These are phyloP conservation scores for Lipomyces yamadae DNA, from an alignment of 805 yeast species.

Conservation along the genomic window DNA sequence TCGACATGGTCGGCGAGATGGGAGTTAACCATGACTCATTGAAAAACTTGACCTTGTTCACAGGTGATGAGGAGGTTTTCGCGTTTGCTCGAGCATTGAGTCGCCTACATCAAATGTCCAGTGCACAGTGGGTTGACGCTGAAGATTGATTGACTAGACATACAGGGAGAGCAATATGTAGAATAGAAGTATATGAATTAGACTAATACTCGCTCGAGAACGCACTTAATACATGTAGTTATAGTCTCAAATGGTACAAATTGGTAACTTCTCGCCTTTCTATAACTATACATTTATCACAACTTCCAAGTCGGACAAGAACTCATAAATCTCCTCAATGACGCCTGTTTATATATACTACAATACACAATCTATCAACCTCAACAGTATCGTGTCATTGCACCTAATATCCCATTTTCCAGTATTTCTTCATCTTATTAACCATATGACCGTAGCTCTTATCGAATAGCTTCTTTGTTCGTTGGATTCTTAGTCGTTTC, in stretches of 20 bases:
- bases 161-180: background rate
- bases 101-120: slow-evolving; percentile 90
- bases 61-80: slow-evolving; percentile 91
- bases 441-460: slow-evolving; percentile 14
- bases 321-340: background rate
- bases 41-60: slow-evolving; percentile 53
- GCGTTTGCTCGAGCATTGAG: slow-evolving; percentile 96
- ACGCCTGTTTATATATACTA: background rate
- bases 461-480: slow-evolving; percentile 8
- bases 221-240: background rate
- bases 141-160: slow-evolving; percentile 5
- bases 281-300: background rate
- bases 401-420: slow-evolving; percentile 31
- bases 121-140: slow-evolving; percentile 83
- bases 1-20: slow-evolving; percentile 56
- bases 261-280: background rate
- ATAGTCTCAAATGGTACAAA: background rate
- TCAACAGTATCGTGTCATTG: background rate
- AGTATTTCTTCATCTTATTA: slow-evolving; percentile 13
- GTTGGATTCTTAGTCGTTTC: slow-evolving; percentile 16
- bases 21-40: slow-evolving; percentile 71
- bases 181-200: background rate
- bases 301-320: background rate
- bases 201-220: background rate
- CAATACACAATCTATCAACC: background rate